A percentile compares a stretch with the other conserved stretches of the same genome.
Conservation (phyloP, 345 rosid species). For the Cardiospermum halicacabum region DNA sequence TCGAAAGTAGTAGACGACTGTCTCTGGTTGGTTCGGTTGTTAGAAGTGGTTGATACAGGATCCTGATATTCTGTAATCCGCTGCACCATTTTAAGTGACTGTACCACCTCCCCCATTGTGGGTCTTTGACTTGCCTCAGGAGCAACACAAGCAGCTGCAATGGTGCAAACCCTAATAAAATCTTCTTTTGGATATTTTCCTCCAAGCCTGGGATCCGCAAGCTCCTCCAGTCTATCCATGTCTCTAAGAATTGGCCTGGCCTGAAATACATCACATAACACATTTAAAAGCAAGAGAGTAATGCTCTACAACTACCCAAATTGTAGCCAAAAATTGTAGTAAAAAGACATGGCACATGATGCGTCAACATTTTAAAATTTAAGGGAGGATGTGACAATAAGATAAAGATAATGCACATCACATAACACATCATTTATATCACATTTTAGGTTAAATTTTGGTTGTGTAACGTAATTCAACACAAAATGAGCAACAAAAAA, state of each 20-base stretch:
- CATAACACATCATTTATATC: too few species aligned
- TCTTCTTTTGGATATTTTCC: constrained; percentile 92
- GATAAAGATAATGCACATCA: too few species aligned
- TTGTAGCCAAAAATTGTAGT: too few species aligned
- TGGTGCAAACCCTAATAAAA: constrained; percentile 85
- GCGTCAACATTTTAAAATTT: too few species aligned
- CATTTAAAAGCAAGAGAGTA: not conserved
- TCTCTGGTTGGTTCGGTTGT: constrained; percentile 61
- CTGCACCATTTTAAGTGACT: constrained; percentile 99
- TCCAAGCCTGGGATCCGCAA: constrained; percentile 71
- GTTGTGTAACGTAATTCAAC: too few species aligned
- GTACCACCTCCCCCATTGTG: constrained; percentile 98
- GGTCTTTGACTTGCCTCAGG: constrained; percentile 96
- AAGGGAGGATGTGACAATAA: too few species aligned
- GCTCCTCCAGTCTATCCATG: constrained; percentile 87
- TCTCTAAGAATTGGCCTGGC: constrained; percentile 95
- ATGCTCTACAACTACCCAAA: not conserved
- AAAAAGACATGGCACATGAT: too few species aligned
- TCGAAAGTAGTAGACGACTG: constrained; percentile 86
- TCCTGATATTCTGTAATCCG: constrained; percentile 76
- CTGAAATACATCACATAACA: constrained; percentile 43
- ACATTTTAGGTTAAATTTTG: too few species aligned
- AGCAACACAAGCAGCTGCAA: constrained; percentile 97
- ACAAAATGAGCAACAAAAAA: too few species aligned
- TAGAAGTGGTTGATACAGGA: constrained; percentile 31